Evolutionary conservation across 495 filamentous ascomycete genomes (phyloP), one percentile per base, ranked within the genome.

Genomic region (Cercophora scortea): DNA sequence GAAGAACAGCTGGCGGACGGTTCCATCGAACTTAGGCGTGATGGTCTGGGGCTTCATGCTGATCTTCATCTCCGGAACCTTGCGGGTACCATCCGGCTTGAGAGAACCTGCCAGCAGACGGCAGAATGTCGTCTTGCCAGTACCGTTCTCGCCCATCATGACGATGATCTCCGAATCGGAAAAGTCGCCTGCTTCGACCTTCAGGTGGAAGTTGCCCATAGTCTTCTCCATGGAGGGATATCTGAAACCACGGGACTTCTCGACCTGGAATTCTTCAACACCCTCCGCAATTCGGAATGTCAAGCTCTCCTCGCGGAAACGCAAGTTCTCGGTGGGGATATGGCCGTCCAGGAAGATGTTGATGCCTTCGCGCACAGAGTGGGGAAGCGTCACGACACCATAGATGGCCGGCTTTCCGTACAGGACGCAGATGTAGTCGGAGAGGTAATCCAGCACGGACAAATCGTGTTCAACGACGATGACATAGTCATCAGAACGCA

Each of bases 41-140:
- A 98, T 96, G 69, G 94, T 98, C 75, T 98, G 93, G 18, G 94
- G 93, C 81, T 98, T 97, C 93, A 97, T 92, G 77, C 85, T 89
- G 64, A 98, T 93, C 76, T 86, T 89, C 90, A 98, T 93, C 55
- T 85, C 83, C 11, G 93, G 93, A 3, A 98, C 79, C 50, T 82
- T 84, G 56, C 78, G 73, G 39, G 61, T 77, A 49, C 81, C 81
- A 58, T 98, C 93, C 36, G 93, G 94, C 69, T 95, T 89, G 63
- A 93, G 79, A 36, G 86, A 88, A 60, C 94, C 94, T 53, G 94
- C 93, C 52, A 98, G 80, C 75, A 98, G 86, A 60, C 80, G 85
- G 76, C 94, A 97, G 84, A 98, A 98, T 13, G 93, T 98, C 3
- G 93, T 97, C 77, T 65, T 64, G 42, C 61, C 67, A 45, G 90